phyloP scores from a whole-genome alignment of 2,329 filamentous ascomycete species.

The Fusarium pseudoanthophilum region DNA sequence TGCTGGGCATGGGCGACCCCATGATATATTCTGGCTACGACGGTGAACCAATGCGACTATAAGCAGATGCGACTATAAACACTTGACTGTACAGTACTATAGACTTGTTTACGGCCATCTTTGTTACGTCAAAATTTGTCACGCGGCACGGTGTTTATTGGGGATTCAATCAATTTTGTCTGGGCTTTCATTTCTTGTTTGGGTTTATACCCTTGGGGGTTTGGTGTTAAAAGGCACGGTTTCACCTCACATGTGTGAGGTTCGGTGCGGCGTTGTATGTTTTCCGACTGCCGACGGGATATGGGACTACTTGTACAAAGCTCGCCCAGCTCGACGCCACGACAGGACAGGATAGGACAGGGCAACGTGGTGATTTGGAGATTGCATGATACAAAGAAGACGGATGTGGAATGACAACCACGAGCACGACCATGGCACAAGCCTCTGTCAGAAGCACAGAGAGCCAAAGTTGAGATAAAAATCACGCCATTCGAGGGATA shows the following conservation, averaged over 20 bases:
- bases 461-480: slow-evolving; percentile 4
- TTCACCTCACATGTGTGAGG: slow-evolving; percentile 1
- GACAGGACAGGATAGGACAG: slow-evolving; percentile 6
- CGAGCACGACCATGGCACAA: not conserved
- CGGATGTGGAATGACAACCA: slow-evolving; percentile 2
- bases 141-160: slow-evolving; percentile 39
- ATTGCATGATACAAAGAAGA: slow-evolving; percentile 11
- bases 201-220: slow-evolving; percentile 23
- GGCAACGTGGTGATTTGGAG: slow-evolving; percentile 14
- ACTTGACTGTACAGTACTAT: slow-evolving; percentile 39
- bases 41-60: slow-evolving; percentile 56
- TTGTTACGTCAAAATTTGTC: slow-evolving; percentile 38
- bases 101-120: slow-evolving; percentile 44
- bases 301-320: slow-evolving; percentile 16
- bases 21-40: slow-evolving; percentile 68
- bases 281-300: slow-evolving; percentile 7
- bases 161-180: not conserved
- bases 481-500: not conserved
- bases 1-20: slow-evolving; percentile 67
- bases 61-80: not conserved
- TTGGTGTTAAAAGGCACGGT: slow-evolving; percentile 21
- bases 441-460: slow-evolving; percentile 5
- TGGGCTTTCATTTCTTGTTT: slow-evolving; percentile 12
- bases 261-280: slow-evolving; percentile 27
- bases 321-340: slow-evolving; percentile 8